A percentile compares a stretch with the other conserved stretches of the same genome.
These are phyloP conservation scores for Silene conica DNA, from an alignment of 148 eudicot genomes.

Conservation along the genomic window DNA sequence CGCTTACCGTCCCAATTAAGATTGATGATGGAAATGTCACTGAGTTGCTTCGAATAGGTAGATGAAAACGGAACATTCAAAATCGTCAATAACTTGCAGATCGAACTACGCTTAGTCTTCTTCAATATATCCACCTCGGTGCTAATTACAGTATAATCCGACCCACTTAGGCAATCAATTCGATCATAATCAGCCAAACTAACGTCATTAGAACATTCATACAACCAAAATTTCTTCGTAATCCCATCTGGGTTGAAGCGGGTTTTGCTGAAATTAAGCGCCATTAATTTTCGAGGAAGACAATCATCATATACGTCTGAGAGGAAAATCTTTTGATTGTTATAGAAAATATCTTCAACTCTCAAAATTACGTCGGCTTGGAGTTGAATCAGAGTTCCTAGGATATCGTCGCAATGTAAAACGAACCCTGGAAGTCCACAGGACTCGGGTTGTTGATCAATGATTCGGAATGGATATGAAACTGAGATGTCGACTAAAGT, in stretches of 20 bases:
- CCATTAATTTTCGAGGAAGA: conserved; percentile 18
- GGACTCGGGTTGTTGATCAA: not conserved
- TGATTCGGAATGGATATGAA: conserved; percentile 8
- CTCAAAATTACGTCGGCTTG: not conserved
- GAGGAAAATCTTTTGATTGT: not conserved
- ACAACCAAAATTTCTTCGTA: not conserved
- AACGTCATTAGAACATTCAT: conserved; percentile 8
- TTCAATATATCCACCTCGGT: not conserved
- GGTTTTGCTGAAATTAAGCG: not conserved
- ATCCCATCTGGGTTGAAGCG: not conserved
- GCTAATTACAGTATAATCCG: conserved; percentile 6
- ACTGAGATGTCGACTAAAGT: not conserved
- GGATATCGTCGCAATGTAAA: not conserved
- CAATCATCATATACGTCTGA: conserved; percentile 9
- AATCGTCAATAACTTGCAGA: conserved; percentile 16
- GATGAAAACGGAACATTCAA: not conserved
- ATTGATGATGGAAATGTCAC: not conserved
- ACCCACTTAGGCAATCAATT: conserved; percentile 16
- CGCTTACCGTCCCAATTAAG: conserved; percentile 19
- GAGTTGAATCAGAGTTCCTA: not conserved
- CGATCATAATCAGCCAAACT: not conserved
- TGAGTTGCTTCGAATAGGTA: not conserved
- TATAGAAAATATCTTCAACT: not conserved
- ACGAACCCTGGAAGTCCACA: conserved; percentile 15
- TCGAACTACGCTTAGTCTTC: not conserved